Conservation (phyloP, 257 asterid genomes). For the Datura wrightii region DNA sequence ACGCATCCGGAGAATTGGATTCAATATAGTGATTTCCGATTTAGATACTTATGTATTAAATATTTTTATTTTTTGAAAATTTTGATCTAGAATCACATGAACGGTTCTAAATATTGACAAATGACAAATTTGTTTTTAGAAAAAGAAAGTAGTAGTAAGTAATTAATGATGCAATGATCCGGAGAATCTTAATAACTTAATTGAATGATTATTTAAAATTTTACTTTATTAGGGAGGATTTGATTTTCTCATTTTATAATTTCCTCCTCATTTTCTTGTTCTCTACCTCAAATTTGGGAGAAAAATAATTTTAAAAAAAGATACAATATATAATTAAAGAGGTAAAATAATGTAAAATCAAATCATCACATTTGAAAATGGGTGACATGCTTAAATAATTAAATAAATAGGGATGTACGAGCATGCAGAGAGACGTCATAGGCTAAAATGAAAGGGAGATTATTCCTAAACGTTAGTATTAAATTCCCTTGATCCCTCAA, state of each 20-base stretch:
- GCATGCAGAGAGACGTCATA: background rate
- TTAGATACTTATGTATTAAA: background rate
- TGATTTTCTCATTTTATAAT: too few species aligned
- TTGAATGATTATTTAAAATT: too few species aligned
- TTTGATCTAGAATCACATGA: background rate
- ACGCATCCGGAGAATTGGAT: background rate
- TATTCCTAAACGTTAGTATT: background rate
- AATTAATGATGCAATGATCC: constrained; percentile 7
- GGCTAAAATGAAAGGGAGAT: background rate
- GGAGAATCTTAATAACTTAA: too few species aligned
- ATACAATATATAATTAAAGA: too few species aligned
- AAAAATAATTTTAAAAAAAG: too few species aligned
- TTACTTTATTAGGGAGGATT: too few species aligned
- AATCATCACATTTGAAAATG: too few species aligned
- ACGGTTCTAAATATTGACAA: background rate
- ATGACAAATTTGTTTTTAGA: background rate
- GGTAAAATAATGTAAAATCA: too few species aligned
- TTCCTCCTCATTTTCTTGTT: too few species aligned
- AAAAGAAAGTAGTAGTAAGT: background rate
- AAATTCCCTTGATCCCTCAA: background rate
- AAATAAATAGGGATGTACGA: background rate
- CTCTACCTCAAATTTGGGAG: too few species aligned
- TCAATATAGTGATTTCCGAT: background rate
- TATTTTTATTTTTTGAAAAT: too few species aligned
- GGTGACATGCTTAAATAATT: background rate